Evolutionary conservation across 495 filamentous ascomycete genomes (phyloP).

Genomic region (Talaromyces liani): DNA sequence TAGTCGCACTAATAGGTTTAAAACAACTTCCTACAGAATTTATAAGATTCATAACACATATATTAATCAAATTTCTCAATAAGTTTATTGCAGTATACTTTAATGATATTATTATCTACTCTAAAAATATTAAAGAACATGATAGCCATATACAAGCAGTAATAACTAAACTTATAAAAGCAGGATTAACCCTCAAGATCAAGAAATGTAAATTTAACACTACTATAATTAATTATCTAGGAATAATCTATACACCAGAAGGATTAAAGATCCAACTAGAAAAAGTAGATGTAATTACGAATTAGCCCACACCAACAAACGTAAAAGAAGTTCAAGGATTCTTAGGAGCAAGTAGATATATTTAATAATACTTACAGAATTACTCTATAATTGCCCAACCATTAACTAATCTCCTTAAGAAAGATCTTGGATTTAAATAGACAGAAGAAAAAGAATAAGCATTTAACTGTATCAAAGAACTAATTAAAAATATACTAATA

Average conservation of each 20-base stretch:
- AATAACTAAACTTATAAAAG: constrained; percentile 7
- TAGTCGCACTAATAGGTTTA: constrained; percentile 13
- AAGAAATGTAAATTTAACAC: constrained; percentile 14
- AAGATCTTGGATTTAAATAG: too few species aligned
- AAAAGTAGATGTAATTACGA: constrained; percentile 10
- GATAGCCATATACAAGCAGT: constrained; percentile 7
- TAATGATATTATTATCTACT: constrained; percentile 14
- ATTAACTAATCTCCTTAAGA: too few species aligned
- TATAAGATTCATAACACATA: constrained; percentile 11
- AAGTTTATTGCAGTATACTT: constrained; percentile 12
- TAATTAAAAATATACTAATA: too few species aligned
- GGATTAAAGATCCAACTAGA: constrained; percentile 10
- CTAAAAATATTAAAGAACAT: constrained; percentile 10
- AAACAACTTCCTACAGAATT: constrained; percentile 13
- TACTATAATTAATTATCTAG: constrained; percentile 9
- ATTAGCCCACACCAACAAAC: constrained; percentile 9
- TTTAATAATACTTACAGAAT: too few species aligned
- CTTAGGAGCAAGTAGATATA: too few species aligned
- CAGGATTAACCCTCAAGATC: constrained; percentile 9
- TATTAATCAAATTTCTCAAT: constrained; percentile 10
- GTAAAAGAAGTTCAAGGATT: too few species aligned
- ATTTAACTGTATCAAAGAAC: neutral
- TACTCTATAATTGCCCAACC: too few species aligned
- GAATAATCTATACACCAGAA: constrained; percentile 8
- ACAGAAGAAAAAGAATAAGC: too few species aligned